Base-by-base conservation (phyloP, 257 asterid genomes). In the Misopates orontium region DNA sequence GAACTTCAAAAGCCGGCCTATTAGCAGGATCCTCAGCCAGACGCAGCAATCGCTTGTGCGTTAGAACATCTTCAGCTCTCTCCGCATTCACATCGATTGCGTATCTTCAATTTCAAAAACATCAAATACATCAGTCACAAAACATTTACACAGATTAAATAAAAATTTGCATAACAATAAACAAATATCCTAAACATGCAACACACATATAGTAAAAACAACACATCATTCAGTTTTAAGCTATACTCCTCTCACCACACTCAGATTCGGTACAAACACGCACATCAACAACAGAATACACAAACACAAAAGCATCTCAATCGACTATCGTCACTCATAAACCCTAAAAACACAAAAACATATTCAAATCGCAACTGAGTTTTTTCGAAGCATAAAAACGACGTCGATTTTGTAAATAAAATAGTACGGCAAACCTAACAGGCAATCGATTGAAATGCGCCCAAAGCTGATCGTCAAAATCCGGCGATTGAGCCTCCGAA, bases 391-490 rank as follows among this genome's bases (percentile, higher is more conserved):
- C n/a, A n/a, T n/a, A n/a, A n/a, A n/a, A n/a, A n/a, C n/a, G n/a
- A n/a, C n/a, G n/a, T n/a, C n/a, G n/a, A n/a, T n/a, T n/a, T n/a
- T n/a, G n/a, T n/a, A n/a, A n/a, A n/a, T n/a, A n/a, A n/a, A n/a
- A n/a, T n/a, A 28, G 3, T 28, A 7, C 7, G 4, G 36, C 7
- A 3, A 28, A 93, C 99, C 99, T 84, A 73, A 85, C 64, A 1
- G 99, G 99, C n/a, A 93, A 87, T 60, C 97, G 96, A 77, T 84
- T 87, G 77, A 93, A 93, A 83, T 93, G 99, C 21, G 85, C 75
- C 99, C 96, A 93, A 14, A 93, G 95, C 64, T 82, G 80, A 76
- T 87, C 85, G 51, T 82, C 90, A 71, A 93, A 93, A 51, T 65
- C 85, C 59, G 96, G 95, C 67, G 82, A 79, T 71, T 73, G 76